A percentile compares a stretch with the other conserved stretches of the same genome.
Conservation (phyloP, 768 basidiomycete species). For the Tricholoma matsutake region DNA sequence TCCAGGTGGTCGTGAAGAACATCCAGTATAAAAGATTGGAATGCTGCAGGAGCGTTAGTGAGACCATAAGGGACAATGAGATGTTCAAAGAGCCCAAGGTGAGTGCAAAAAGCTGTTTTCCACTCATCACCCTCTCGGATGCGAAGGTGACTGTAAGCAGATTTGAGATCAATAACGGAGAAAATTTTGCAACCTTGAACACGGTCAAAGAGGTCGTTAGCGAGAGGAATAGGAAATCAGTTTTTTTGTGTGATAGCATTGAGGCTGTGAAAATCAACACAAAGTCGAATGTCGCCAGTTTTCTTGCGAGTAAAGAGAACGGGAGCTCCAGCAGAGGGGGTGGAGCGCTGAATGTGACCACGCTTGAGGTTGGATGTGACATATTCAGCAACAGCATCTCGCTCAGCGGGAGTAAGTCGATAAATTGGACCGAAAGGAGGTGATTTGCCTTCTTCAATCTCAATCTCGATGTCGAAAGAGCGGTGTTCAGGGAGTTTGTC, state of each 20-base stretch:
- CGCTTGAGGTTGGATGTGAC: not conserved
- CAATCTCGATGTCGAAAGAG: slow-evolving; percentile 32
- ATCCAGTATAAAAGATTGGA: slow-evolving; percentile 42
- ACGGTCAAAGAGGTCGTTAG: slow-evolving; percentile 29
- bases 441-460: slow-evolving; percentile 26
- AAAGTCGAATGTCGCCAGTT: slow-evolving; percentile 30
- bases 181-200: slow-evolving; percentile 19
- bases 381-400: not conserved
- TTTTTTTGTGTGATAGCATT: slow-evolving; percentile 17
- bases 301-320: slow-evolving; percentile 34
- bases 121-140: slow-evolving; percentile 38
- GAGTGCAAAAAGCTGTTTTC: slow-evolving; percentile 42
- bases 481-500: slow-evolving; percentile 30
- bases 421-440: slow-evolving; percentile 23
- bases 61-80: slow-evolving; percentile 30
- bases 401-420: not conserved
- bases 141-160: slow-evolving; percentile 34
- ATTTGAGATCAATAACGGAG: slow-evolving; percentile 31
- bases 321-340: slow-evolving; percentile 18
- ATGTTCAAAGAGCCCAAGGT: slow-evolving; percentile 29
- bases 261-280: slow-evolving; percentile 23
- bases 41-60: slow-evolving; percentile 37
- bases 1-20: slow-evolving; percentile 36
- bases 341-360: slow-evolving; percentile 5
- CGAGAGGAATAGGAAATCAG: slow-evolving; percentile 27